phyloP scores from a whole-genome alignment of 2,329 filamentous ascomycete genomes.

The Diaporthe sp. region DNA sequence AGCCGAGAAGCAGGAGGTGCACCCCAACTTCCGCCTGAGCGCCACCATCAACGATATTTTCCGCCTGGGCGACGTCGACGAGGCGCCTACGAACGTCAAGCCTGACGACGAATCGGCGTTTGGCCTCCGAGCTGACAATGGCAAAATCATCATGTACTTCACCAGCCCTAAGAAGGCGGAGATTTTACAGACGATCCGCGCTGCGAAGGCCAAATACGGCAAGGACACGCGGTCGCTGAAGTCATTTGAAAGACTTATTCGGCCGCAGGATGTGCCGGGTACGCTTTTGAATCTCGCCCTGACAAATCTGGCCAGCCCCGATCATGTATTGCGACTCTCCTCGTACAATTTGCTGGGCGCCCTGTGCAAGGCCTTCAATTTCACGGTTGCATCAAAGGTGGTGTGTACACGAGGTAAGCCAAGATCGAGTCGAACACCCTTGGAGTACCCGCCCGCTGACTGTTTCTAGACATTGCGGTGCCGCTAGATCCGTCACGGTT shows the following conservation, averaged over 20 bases:
- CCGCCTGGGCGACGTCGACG: constrained; percentile 75
- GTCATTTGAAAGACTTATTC: constrained; percentile 73
- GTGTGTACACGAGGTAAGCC: constrained; percentile 70
- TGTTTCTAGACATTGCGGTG: constrained; percentile 67
- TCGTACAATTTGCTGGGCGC: constrained; percentile 78
- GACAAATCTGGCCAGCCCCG: constrained; percentile 74
- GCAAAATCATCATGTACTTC: constrained; percentile 80
- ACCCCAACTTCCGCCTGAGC: constrained; percentile 71
- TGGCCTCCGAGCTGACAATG: constrained; percentile 75
- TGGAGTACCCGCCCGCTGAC: constrained; percentile 2
- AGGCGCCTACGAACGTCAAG: constrained; percentile 73
- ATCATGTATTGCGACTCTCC: constrained; percentile 70
- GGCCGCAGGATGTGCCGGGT: constrained; percentile 78
- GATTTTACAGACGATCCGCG: constrained; percentile 72
- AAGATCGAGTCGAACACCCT: not conserved
- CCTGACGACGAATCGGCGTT: constrained; percentile 77
- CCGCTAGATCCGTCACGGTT: constrained; percentile 74
- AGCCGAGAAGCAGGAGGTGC: constrained; percentile 76
- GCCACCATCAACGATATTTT: constrained; percentile 79
- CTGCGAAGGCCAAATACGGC: constrained; percentile 73
- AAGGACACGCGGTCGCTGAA: constrained; percentile 73
- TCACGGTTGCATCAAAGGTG: constrained; percentile 71
- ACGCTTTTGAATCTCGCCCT: constrained; percentile 77
- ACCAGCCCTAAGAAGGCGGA: constrained; percentile 74
- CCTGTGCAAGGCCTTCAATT: constrained; percentile 76